These are phyloP conservation scores for Pseudocercospora cruenta DNA, from an alignment of 2,329 filamentous ascomycete genomes.

Conservation along the genomic window DNA sequence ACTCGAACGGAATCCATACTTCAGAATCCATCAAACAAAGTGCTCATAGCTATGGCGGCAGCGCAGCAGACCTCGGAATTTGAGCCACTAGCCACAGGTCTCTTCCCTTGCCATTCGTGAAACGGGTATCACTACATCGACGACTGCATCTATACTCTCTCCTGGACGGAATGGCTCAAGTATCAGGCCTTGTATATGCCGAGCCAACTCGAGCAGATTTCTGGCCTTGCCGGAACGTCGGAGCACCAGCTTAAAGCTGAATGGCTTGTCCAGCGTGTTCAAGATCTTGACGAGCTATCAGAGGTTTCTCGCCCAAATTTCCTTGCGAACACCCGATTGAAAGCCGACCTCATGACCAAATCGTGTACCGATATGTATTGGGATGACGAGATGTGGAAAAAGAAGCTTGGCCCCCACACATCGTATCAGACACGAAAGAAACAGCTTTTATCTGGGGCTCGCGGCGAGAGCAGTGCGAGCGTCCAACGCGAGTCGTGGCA, in stretches of 20 bases:
- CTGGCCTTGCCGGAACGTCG: background rate
- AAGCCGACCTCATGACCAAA: slow-evolving; percentile 11
- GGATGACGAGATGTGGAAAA: slow-evolving; percentile 4
- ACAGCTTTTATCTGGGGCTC: background rate
- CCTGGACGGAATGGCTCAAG: slow-evolving; percentile 11
- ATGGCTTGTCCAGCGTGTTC: slow-evolving; percentile 3
- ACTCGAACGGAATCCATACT: background rate
- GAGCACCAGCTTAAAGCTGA: background rate
- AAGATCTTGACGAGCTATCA: slow-evolving; percentile 7
- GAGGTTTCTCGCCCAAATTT: background rate
- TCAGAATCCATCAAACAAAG: background rate
- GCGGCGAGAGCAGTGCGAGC: background rate
- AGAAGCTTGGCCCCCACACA: background rate
- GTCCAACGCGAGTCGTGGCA: background rate
- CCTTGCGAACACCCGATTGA: slow-evolving; percentile 3
- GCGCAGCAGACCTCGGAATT: background rate
- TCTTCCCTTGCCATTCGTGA: slow-evolving; percentile 7
- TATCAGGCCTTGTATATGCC: slow-evolving; percentile 10
- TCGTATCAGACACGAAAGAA: background rate
- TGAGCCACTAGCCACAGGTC: background rate
- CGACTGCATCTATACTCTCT: slow-evolving; percentile 5
- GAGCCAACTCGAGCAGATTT: slow-evolving; percentile 3
- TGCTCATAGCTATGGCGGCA: background rate
- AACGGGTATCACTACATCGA: slow-evolving; percentile 8
- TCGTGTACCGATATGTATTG: slow-evolving; percentile 5